These are phyloP conservation scores for Musa acuminata DNA, from an alignment of 176 grass and related monocot species.

Conservation along the genomic window DNA sequence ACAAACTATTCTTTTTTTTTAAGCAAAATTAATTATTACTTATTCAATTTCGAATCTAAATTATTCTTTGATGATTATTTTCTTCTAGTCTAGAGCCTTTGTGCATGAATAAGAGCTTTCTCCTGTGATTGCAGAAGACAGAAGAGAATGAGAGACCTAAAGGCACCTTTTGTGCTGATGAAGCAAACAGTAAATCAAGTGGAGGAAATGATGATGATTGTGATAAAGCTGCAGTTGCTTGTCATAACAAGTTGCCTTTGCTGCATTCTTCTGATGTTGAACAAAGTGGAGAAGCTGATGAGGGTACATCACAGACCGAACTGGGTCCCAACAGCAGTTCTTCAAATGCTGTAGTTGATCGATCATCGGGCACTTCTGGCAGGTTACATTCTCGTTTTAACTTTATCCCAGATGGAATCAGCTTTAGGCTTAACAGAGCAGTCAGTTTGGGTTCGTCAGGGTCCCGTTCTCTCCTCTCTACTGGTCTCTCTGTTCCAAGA, in stretches of 20 bases:
- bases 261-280: slow-evolving; percentile 25
- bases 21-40: not conserved
- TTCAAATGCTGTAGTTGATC: not conserved
- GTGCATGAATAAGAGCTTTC: not conserved
- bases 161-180: slow-evolving; percentile 6
- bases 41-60: not conserved
- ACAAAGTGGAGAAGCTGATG: slow-evolving; percentile 29
- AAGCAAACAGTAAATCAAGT: slow-evolving; percentile 25
- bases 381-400: slow-evolving; percentile 36
- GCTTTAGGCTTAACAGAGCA: slow-evolving; percentile 71
- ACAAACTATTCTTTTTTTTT: not conserved
- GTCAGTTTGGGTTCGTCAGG: slow-evolving; percentile 73
- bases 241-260: slow-evolving; percentile 24
- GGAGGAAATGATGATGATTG: slow-evolving; percentile 17
- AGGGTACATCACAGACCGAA: slow-evolving; percentile 29
- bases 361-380: slow-evolving; percentile 27
- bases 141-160: slow-evolving; percentile 8
- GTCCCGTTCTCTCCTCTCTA: slow-evolving; percentile 51
- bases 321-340: slow-evolving; percentile 22
- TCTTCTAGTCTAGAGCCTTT: too few relatives aligned
- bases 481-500: slow-evolving; percentile 32
- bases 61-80: not conserved
- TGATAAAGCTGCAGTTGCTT: slow-evolving; percentile 16
- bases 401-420: slow-evolving; percentile 29
- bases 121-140: slow-evolving; percentile 8